Percentiles rank a stretch among this genome's conserved stretches.
These are phyloP conservation scores for Aspergillus eucalypticola DNA, from an alignment of 2,329 filamentous ascomycete genomes.

Conservation along the genomic window DNA sequence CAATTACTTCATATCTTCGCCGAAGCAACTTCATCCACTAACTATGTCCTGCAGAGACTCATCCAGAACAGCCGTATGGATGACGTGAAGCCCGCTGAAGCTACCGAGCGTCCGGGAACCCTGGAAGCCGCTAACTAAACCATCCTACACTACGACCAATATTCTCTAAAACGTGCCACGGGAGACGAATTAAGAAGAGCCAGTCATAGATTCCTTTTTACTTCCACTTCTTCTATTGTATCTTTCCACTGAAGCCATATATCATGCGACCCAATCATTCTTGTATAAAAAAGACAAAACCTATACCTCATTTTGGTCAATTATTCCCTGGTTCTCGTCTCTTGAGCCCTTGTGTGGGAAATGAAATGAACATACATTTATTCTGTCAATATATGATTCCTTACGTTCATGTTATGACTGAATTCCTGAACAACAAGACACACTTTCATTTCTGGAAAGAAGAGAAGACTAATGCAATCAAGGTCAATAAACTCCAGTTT, in stretches of 20 bases:
- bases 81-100: slow-evolving; percentile 42
- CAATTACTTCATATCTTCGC: slow-evolving; percentile 23
- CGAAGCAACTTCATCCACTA: slow-evolving; percentile 13
- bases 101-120: slow-evolving; percentile 44
- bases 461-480: neutral
- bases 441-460: neutral
- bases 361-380: neutral
- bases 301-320: neutral
- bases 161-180: slow-evolving; percentile 2
- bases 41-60: slow-evolving; percentile 35
- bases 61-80: slow-evolving; percentile 46
- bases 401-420: neutral
- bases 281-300: neutral
- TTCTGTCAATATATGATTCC: neutral
- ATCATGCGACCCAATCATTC: neutral
- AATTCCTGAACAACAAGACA: neutral
- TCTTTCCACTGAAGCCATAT: neutral
- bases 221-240: slow-evolving; percentile 2
- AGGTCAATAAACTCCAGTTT: neutral
- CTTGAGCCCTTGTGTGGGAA: neutral
- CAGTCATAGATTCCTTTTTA: slow-evolving; percentile 16
- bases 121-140: slow-evolving; percentile 36
- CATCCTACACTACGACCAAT: neutral
- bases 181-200: slow-evolving; percentile 15
- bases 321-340: neutral